Conservation (phyloP, 2,329 filamentous ascomycete genomes). For the Tolypocladium sp. region DNA sequence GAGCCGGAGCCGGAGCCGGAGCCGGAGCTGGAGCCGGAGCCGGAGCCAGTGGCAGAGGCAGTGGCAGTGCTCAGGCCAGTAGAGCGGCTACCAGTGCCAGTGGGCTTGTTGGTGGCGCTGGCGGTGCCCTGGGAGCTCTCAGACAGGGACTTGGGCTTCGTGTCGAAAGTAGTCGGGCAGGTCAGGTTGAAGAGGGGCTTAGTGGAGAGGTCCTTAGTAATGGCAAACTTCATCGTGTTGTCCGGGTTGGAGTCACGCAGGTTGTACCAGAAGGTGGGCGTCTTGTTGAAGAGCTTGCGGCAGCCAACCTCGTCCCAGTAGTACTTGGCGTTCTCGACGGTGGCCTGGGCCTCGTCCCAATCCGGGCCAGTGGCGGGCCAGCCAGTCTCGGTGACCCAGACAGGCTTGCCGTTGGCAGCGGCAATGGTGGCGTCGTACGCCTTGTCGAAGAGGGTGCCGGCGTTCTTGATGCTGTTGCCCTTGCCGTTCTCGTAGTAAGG, state of each 20-base stretch:
- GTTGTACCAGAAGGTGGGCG: constrained; percentile 52
- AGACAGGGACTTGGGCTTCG: constrained; percentile 12
- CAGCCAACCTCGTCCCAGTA: constrained; percentile 58
- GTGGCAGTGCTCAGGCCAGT: constrained; percentile 2
- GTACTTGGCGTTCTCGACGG: constrained; percentile 47
- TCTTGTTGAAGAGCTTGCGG: constrained; percentile 44
- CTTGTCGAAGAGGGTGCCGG: constrained; percentile 42
- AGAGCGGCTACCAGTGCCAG: constrained; percentile 1
- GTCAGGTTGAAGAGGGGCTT: constrained; percentile 42
- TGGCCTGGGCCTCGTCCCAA: constrained; percentile 46
- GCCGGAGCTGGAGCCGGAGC: constrained; percentile 1
- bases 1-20: constrained; percentile 3
- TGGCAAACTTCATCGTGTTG: constrained; percentile 49
- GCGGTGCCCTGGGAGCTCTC: background rate
- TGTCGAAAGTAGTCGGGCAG: constrained; percentile 36
- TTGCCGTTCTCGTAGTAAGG: constrained; percentile 55
- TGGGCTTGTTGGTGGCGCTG: background rate
- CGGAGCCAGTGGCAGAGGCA: constrained; percentile 1
- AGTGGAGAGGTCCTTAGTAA: constrained; percentile 43
- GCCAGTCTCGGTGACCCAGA: constrained; percentile 58
- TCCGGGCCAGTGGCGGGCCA: constrained; percentile 50
- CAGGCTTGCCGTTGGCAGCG: constrained; percentile 40
- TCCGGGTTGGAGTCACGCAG: constrained; percentile 52
- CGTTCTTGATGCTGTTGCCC: constrained; percentile 46
- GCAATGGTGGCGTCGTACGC: constrained; percentile 34